Percentiles rank a stretch among this genome's conserved stretches.
Evolutionary conservation across 768 basidiomycete species (phyloP).

Genomic region (Macrolepiota dolichaula): DNA sequence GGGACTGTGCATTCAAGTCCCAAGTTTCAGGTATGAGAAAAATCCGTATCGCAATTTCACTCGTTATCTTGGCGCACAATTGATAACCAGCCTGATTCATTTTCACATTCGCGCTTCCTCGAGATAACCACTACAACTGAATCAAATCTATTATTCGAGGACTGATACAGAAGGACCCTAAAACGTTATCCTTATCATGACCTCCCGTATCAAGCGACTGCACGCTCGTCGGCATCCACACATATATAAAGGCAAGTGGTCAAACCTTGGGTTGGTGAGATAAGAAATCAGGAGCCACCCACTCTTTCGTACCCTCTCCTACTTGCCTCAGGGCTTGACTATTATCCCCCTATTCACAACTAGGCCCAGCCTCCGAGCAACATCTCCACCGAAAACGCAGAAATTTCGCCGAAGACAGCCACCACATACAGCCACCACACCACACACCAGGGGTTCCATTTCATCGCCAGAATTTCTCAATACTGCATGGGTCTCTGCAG

Average conservation of each 20-base stretch:
- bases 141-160: not conserved
- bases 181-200: conserved; percentile 7
- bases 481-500: not conserved
- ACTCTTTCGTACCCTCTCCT: not conserved
- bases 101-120: not conserved
- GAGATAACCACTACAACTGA: not conserved
- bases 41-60: not conserved
- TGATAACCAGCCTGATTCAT: not conserved
- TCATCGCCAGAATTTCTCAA: not conserved
- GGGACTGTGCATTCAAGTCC: no score
- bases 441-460: not conserved
- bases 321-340: not conserved
- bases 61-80: not conserved
- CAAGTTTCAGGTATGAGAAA: not conserved
- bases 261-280: not conserved
- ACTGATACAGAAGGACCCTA: not conserved
- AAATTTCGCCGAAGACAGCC: not conserved
- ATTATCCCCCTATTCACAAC: not conserved
- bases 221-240: not conserved
- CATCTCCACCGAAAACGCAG: not conserved
- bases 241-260: not conserved
- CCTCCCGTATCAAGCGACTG: not conserved
- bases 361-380: not conserved
- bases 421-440: not conserved
- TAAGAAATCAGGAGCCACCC: not conserved